Conservation (phyloP, 345 rosid species). For the Lagerstroemia speciosa region DNA sequence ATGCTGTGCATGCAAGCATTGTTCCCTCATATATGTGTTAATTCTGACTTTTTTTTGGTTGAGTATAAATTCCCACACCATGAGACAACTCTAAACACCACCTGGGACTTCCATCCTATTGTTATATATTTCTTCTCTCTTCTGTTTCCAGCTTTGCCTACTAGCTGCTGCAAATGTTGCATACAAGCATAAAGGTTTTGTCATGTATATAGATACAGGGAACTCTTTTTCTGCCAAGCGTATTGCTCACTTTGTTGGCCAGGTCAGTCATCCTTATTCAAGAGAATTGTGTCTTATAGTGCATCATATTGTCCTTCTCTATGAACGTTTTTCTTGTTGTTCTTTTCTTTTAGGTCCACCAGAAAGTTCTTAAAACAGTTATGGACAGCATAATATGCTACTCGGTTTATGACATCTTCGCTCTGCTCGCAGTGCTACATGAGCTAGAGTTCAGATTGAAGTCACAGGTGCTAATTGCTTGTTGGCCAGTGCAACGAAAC, state of each 20-base stretch:
- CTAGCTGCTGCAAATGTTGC: constrained; percentile 53
- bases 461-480: constrained; percentile 42
- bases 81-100: neutral
- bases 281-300: neutral
- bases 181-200: constrained; percentile 29
- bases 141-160: constrained; percentile 48
- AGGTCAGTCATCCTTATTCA: constrained; percentile 20
- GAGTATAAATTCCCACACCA: neutral
- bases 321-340: neutral
- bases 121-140: neutral
- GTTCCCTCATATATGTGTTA: neutral
- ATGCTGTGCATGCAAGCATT: neutral
- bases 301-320: constrained; percentile 1
- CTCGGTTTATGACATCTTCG: constrained; percentile 58
- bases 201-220: constrained; percentile 64
- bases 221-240: constrained; percentile 74
- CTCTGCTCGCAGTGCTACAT: constrained; percentile 51
- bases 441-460: constrained; percentile 36
- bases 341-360: constrained; percentile 15
- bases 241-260: constrained; percentile 35
- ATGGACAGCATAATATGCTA: constrained; percentile 56
- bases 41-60: neutral
- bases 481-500: constrained; percentile 7
- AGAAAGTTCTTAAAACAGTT: constrained; percentile 26
- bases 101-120: neutral